Conservation (phyloP, 2,329 filamentous ascomycete genomes). For the Helotiales sp. region DNA sequence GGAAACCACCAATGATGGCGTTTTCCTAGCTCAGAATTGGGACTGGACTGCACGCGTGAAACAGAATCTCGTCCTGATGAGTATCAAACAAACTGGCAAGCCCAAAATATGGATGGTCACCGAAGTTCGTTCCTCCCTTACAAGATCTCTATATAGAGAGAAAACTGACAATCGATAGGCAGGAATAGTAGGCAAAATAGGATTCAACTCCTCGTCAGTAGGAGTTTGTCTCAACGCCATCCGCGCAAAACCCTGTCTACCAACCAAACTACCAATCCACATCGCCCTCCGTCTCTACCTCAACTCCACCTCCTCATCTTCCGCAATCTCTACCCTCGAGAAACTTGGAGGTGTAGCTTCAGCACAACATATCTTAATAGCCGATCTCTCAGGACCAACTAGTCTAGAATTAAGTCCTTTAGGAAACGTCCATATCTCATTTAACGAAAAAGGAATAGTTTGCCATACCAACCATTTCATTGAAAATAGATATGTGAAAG, state of each 20-base stretch:
- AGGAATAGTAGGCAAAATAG: slow-evolving; percentile 45
- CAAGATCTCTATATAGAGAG: neutral
- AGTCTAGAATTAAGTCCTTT: slow-evolving; percentile 48
- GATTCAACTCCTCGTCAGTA: slow-evolving; percentile 53
- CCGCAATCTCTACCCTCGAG: slow-evolving; percentile 45
- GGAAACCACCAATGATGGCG: slow-evolving; percentile 29
- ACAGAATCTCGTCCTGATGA: slow-evolving; percentile 21
- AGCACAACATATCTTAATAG: slow-evolving; percentile 54
- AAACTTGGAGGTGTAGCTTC: slow-evolving; percentile 52
- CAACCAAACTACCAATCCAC: slow-evolving; percentile 51
- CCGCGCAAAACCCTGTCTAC: slow-evolving; percentile 47
- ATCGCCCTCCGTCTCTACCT: slow-evolving; percentile 53
- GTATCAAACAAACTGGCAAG: slow-evolving; percentile 14
- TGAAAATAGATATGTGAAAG: slow-evolving; percentile 33
- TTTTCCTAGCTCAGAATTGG: slow-evolving; percentile 29
- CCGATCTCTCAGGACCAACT: slow-evolving; percentile 37
- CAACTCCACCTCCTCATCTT: slow-evolving; percentile 44
- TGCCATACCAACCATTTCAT: slow-evolving; percentile 37
- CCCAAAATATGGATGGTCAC: slow-evolving; percentile 25
- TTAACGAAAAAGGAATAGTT: slow-evolving; percentile 19
- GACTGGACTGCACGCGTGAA: slow-evolving; percentile 26
- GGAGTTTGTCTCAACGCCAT: slow-evolving; percentile 59
- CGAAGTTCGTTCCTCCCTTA: slow-evolving; percentile 28
- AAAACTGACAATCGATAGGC: slow-evolving; percentile 18
- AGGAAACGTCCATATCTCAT: slow-evolving; percentile 30